phyloP scores from a whole-genome alignment of 495 filamentous ascomycete genomes.

The Lophiotrema nucula region DNA sequence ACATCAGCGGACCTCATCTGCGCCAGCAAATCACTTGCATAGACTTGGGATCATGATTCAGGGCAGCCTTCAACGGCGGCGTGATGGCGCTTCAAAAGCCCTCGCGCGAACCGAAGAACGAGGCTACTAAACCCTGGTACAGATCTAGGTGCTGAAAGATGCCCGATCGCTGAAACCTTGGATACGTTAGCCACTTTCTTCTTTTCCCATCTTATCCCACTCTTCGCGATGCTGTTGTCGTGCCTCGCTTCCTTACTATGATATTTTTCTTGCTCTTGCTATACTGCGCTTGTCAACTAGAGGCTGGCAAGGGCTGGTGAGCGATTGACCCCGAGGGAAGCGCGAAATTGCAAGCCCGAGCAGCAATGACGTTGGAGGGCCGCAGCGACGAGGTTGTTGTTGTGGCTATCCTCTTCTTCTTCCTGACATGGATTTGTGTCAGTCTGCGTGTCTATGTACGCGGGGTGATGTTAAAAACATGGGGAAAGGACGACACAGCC shows the following conservation, averaged over 20 bases:
- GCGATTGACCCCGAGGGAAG: too few species aligned
- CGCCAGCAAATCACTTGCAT: not conserved
- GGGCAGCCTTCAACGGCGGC: not conserved
- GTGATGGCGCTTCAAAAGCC: not conserved
- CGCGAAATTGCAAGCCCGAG: too few species aligned
- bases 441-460: constrained; percentile 24
- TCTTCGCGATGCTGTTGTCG: not conserved
- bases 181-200: not conserved
- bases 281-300: too few species aligned
- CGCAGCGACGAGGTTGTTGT: constrained; percentile 18
- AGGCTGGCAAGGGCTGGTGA: too few species aligned
- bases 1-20: too few species aligned
- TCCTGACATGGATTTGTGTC: constrained; percentile 18
- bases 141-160: not conserved
- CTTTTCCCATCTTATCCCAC: not conserved
- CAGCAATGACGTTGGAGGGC: too few species aligned
- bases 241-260: too few species aligned
- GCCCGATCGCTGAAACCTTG: constrained; percentile 8
- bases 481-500: constrained; percentile 21
- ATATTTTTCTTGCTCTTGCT: not conserved
- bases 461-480: constrained; percentile 8
- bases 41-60: not conserved
- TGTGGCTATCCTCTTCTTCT: constrained; percentile 24
- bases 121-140: not conserved
- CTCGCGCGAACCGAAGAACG: not conserved